A percentile compares a stretch with the other conserved stretches of the same genome.
Conservation (phyloP, 1,284 basidiomycete species). For the Pisolithus thermaeus region DNA sequence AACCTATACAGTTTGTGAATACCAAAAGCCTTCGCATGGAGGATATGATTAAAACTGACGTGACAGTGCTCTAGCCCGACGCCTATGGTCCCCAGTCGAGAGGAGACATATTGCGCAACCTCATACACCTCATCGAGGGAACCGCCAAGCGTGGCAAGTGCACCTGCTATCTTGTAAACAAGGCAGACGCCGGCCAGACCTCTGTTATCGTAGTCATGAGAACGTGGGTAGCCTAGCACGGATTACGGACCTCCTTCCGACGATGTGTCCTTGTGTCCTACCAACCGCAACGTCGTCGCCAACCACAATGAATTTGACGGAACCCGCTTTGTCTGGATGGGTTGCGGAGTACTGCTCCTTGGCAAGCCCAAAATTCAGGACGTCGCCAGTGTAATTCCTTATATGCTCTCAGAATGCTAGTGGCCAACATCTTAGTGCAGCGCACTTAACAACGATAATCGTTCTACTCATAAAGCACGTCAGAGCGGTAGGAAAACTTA, state of each 20-base stretch:
- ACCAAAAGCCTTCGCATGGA: neutral
- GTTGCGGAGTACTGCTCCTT: slow-evolving; percentile 78
- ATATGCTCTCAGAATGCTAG: slow-evolving; percentile 11
- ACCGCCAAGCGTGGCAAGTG: slow-evolving; percentile 68
- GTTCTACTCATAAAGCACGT: slow-evolving; percentile 40
- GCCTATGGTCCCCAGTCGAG: slow-evolving; percentile 76
- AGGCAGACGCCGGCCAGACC: slow-evolving; percentile 87
- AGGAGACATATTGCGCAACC: slow-evolving; percentile 64
- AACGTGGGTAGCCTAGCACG: neutral
- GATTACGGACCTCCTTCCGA: slow-evolving; percentile 60
- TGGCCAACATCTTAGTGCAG: neutral
- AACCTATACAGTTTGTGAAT: slow-evolving; percentile 40
- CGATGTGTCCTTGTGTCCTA: slow-evolving; percentile 70
- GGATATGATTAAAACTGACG: slow-evolving; percentile 35
- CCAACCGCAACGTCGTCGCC: slow-evolving; percentile 92
- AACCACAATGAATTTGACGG: slow-evolving; percentile 79
- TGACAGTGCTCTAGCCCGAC: slow-evolving; percentile 92
- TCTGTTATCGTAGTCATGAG: slow-evolving; percentile 30
- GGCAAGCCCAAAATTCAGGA: slow-evolving; percentile 90
- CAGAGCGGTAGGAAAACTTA: slow-evolving; percentile 2
- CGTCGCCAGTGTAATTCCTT: slow-evolving; percentile 85
- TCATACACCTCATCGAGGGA: slow-evolving; percentile 70
- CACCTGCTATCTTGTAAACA: slow-evolving; percentile 90
- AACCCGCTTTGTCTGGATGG: slow-evolving; percentile 61
- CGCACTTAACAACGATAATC: slow-evolving; percentile 80